Conservation (phyloP, 139 green algal species). For the Microglena sp. region DNA sequence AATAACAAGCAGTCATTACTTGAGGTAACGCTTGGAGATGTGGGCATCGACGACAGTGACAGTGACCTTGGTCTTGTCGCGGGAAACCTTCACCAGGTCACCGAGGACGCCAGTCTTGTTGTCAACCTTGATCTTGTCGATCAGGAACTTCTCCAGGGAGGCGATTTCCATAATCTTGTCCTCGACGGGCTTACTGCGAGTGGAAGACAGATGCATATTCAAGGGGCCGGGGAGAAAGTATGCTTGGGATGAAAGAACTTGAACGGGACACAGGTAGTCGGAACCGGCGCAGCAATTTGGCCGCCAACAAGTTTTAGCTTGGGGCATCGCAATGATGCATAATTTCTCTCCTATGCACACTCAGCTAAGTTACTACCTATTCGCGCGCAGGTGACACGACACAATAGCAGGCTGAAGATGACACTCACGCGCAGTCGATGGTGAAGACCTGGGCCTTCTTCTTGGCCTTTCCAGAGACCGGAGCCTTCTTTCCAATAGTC, state of each 20-base stretch:
- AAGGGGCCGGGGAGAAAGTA: too few species aligned
- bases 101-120: conserved; percentile 73
- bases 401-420: too few species aligned
- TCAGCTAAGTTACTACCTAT: too few species aligned
- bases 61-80: conserved; percentile 88
- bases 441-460: conserved; percentile 31
- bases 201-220: background rate
- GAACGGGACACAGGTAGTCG: too few species aligned
- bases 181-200: conserved; percentile 37
- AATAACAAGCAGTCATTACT: too few species aligned
- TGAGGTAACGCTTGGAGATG: conserved; percentile 94
- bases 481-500: conserved; percentile 2
- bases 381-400: too few species aligned
- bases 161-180: conserved; percentile 78
- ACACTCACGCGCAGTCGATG: conserved; percentile 28
- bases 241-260: too few species aligned
- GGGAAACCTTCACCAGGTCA: conserved; percentile 67
- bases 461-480: background rate
- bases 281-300: too few species aligned
- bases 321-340: too few species aligned
- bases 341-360: too few species aligned
- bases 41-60: conserved; percentile 59
- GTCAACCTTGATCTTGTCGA: conserved; percentile 94
- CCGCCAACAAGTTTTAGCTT: too few species aligned
- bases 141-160: conserved; percentile 96